Base-by-base conservation (phyloP, 1,139 yeast species). In the Zygosaccharomyces sapae region DNA sequence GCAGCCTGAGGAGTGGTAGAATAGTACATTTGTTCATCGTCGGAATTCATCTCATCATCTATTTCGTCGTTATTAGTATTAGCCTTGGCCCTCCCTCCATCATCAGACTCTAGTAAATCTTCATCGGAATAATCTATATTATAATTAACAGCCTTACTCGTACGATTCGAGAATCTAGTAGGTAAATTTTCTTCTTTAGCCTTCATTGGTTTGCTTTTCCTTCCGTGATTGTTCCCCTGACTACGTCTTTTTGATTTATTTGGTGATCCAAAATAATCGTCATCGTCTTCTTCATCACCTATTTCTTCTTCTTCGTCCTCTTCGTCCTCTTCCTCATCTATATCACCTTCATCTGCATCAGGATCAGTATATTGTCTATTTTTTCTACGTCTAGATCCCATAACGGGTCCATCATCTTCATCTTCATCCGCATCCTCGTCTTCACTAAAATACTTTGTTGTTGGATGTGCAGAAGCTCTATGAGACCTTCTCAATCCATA, bases 401-500 rank as follows among this genome's bases (percentile, higher is more conserved):
- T 56, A 54, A 20, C 52, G 52, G 18, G 50, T 34, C 55, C 64
- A 3, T 57, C 57, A 6, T 37, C 40, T 13, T 37, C 40, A 12
- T 27, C 31, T 27, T 27, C 31, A 20, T 53, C 51, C 16, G 47
- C 52, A n/a, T 31, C 44, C n/a, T 52, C 55, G 25, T 57, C 62
- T 9, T 58, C 63, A 27, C 58, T 66, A 22, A 55, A 65, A 27
- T 62, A 66, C 6, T 56, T 62, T 39, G 61, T 77, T 38, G 74
- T 69, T 20, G 76, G 80, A 2, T 68, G 66, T 3, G 75, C 73
- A 12, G 67, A 67, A 18, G 87, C 83, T 57, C 97, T 77, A 38
- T 85, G 83, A 30, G 95, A 86, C 58, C 97, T 77, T 65, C 97
- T 79, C 51, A 92, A 75, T 2, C 98, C 98, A 60, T 90, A 92